Conservation (phyloP, 306 rosid species). For the Fragaria iinumae region DNA sequence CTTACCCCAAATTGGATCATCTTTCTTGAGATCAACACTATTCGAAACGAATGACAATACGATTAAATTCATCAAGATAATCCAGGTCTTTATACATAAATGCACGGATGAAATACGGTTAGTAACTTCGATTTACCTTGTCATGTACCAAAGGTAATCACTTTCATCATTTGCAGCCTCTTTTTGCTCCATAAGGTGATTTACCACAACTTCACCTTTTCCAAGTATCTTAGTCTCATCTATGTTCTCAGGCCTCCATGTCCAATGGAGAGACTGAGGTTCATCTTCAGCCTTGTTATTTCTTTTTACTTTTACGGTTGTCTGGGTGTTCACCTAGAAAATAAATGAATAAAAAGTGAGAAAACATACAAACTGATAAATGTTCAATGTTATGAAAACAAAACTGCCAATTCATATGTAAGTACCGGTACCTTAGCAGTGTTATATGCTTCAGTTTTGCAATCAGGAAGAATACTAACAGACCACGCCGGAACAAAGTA, state of each 20-base stretch:
- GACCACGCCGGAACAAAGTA: constrained; percentile 58
- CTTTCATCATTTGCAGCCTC: constrained; percentile 36
- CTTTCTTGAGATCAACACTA: constrained; percentile 31
- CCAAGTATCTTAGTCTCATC: constrained; percentile 24
- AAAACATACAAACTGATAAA: not conserved
- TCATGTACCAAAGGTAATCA: constrained; percentile 63
- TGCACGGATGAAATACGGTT: not conserved
- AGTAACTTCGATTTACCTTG: constrained; percentile 34
- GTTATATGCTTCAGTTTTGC: constrained; percentile 44
- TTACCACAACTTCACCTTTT: constrained; percentile 16
- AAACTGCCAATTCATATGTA: not conserved
- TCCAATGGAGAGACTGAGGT: constrained; percentile 38
- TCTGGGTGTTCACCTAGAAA: constrained; percentile 51
- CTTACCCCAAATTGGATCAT: constrained; percentile 48
- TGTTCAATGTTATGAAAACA: not conserved
- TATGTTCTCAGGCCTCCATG: constrained; percentile 50
- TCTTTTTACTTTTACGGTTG: constrained; percentile 40
- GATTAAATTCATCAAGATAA: not conserved
- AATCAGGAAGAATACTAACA: constrained; percentile 54
- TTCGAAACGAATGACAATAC: not conserved
- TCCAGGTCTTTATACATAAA: not conserved
- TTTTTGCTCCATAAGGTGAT: constrained; percentile 46
- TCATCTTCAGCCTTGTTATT: constrained; percentile 36
- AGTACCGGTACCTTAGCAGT: constrained; percentile 49
- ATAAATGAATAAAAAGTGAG: not conserved